Conservation (phyloP, 129 eudicot genomes). For the Artemisia annua region DNA sequence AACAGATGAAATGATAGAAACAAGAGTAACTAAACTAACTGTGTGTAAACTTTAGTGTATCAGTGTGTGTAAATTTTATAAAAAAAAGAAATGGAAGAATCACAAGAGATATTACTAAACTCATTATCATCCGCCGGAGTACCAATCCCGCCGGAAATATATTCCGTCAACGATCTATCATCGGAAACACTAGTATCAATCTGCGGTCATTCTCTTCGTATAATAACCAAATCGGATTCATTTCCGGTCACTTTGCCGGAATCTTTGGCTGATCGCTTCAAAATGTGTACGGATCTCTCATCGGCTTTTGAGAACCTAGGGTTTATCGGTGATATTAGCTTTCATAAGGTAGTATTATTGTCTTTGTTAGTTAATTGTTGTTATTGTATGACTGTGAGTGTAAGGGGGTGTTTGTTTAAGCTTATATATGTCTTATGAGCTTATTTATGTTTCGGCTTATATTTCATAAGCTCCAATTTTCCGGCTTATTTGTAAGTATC, state of each 20-base stretch:
- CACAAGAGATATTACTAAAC: no score
- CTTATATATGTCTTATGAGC: no score
- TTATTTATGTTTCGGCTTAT: no score
- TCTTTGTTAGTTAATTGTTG: neutral
- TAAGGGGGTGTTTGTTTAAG: no score
- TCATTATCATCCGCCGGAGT: no score
- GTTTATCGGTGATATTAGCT: slow-evolving; percentile 54
- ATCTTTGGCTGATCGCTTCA: slow-evolving; percentile 59
- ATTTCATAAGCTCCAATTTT: no score
- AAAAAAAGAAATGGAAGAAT: neutral
- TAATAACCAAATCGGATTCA: slow-evolving; percentile 38
- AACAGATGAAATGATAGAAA: slow-evolving; percentile 20
- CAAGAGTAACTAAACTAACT: slow-evolving; percentile 3
- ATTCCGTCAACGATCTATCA: slow-evolving; percentile 43
- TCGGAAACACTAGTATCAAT: slow-evolving; percentile 48
- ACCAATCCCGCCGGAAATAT: no score
- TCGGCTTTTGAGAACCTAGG: slow-evolving; percentile 51
- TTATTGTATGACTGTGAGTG: no score
- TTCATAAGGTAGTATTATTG: slow-evolving; percentile 50
- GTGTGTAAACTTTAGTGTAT: neutral
- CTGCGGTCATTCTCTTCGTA: slow-evolving; percentile 46
- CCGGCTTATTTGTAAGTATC: no score
- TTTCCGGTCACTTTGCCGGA: slow-evolving; percentile 55
- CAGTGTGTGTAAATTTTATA: neutral
- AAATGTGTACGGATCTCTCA: slow-evolving; percentile 57